phyloP scores from a whole-genome alignment of 2,329 filamentous ascomycete genomes.

The Fusarium bactridioides region DNA sequence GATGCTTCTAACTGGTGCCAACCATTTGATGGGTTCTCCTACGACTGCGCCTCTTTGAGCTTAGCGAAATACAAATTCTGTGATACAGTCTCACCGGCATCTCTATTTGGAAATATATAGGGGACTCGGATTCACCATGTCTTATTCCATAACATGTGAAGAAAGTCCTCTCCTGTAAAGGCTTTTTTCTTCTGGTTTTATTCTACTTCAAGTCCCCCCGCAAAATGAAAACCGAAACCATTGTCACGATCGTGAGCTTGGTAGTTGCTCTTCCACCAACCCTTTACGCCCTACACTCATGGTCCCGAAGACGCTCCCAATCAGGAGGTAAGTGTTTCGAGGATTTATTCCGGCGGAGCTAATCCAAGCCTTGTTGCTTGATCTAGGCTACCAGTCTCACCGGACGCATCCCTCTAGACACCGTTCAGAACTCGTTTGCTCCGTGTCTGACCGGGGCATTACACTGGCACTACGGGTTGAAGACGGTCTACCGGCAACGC shows the following conservation, averaged over 20 bases:
- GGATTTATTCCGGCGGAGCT: accelerated
- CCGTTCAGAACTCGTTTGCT: background rate
- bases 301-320: accelerated
- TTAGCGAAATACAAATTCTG: too few relatives aligned
- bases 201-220: too few relatives aligned
- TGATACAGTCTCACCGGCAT: too few relatives aligned
- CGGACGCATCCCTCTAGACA: accelerated
- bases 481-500: accelerated
- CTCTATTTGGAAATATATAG: too few relatives aligned
- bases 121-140: too few relatives aligned
- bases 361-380: accelerated
- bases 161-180: too few relatives aligned
- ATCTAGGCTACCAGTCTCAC: background rate
- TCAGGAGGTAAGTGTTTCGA: accelerated
- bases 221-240: background rate
- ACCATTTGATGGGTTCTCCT: too few relatives aligned
- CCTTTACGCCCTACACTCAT: background rate
- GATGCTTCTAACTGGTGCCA: too few relatives aligned
- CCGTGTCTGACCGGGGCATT: background rate
- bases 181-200: too few relatives aligned
- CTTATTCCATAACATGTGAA: too few relatives aligned
- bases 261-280: background rate
- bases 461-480: background rate
- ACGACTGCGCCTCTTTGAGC: too few relatives aligned
- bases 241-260: background rate